Base-by-base conservation (phyloP, 2,329 filamentous ascomycete genomes). In the Alternaria conjuncta region DNA sequence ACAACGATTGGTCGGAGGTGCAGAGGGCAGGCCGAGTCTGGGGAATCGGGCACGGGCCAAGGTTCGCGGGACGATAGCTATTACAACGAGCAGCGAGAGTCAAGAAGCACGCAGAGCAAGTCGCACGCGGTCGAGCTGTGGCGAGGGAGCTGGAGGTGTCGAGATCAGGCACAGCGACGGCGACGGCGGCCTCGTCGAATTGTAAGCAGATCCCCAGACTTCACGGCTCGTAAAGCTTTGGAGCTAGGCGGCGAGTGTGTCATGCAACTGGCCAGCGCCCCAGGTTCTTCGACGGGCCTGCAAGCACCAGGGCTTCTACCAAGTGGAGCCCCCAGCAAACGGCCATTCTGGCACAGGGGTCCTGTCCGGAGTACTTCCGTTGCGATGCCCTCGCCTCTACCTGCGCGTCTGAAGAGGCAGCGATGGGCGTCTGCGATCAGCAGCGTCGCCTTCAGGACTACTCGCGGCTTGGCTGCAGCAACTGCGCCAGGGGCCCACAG, bases 191-290 rank as follows among this genome's bases (percentile, higher is more conserved):
- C 45, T 60, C 57, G 56, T 55, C 55, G 28, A 57, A 49, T 51
- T 68, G 74, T 73, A 75, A 77, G 75, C 73, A 71, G 72, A 74
- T 75, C 69, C 69, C 70, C 67, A 64, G 69, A 59, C 65, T 50
- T 53, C 70, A 72, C 71, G 67, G 66, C 72, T 74, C 70, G 72
- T 56, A 61, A 54, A 58, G 20, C 49, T 57, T 44, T 57, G 63
- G 56, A 56, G 47, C 62, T 67, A 60, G 49, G 43, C 28, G 46
- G 56, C 54, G 58, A 69, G 67, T 66, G 67, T 71, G 70, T 69
- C 69, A 73, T 74, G 69, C 67, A 68, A 67, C 57, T 72, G 66
- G 65, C 69, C 65, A 61, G 68, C 65, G 64, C 65, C 65, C 64
- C 47, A 59, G 26, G 55, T 64, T 61, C 57, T 66, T 66, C 57